phyloP scores from a whole-genome alignment of 208 protist species.

The Angomonas desouzai region DNA sequence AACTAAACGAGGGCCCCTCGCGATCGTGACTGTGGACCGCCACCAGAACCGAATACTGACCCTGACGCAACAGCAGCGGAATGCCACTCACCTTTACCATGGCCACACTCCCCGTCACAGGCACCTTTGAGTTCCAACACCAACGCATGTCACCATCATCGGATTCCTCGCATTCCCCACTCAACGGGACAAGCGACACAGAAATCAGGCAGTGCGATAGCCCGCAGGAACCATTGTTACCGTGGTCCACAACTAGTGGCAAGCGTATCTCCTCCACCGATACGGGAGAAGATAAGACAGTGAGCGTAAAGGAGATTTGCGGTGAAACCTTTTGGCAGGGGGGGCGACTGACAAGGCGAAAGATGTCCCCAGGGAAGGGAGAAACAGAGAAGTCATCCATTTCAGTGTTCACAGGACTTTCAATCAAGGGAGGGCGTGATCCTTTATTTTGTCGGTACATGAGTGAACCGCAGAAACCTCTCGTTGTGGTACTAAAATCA shows the following conservation, averaged over 20 bases:
- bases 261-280: not conserved
- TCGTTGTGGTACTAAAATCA: slow-evolving; percentile 48
- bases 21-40: not conserved
- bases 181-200: not conserved
- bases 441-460: slow-evolving; percentile 75
- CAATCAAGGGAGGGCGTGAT: slow-evolving; percentile 47
- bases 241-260: not conserved
- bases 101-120: slow-evolving; percentile 15
- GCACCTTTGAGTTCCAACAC: slow-evolving; percentile 4
- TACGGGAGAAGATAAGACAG: not conserved
- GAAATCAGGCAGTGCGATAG: slow-evolving; percentile 1
- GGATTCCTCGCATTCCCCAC: not conserved
- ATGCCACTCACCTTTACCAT: slow-evolving; percentile 24
- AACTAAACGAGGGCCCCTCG: slow-evolving; percentile 19
- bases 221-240: not conserved
- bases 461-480: slow-evolving; percentile 86
- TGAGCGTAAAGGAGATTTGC: slow-evolving; percentile 3
- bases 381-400: not conserved
- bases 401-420: slow-evolving; percentile 18
- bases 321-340: not conserved
- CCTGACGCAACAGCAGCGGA: slow-evolving; percentile 25
- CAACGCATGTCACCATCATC: slow-evolving; percentile 5
- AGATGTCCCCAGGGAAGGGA: not conserved
- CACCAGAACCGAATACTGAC: slow-evolving; percentile 30
- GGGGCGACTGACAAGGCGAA: not conserved